Percentiles rank a stretch among this genome's conserved stretches.
Evolutionary conservation across 345 rosid genomes (phyloP).

Genomic region (Sonneratia alba): DNA sequence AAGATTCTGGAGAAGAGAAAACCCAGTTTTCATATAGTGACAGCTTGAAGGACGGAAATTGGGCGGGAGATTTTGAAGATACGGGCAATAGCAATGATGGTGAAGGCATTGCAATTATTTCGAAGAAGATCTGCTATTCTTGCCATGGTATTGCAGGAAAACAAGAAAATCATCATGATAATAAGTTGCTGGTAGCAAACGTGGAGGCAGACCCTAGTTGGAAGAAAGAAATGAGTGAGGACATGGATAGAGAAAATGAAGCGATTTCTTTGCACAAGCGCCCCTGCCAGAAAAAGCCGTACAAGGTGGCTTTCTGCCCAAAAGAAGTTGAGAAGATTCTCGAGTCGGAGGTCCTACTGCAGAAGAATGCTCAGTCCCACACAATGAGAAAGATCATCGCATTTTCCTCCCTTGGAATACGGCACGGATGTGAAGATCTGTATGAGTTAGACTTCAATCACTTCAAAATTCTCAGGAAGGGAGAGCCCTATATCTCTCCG

Average conservation of each 20-base stretch:
- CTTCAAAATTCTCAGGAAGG: constrained; percentile 40
- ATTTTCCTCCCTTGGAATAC: constrained; percentile 41
- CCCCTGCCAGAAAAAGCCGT: neutral
- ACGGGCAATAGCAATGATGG: constrained; percentile 4
- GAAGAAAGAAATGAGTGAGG: neutral
- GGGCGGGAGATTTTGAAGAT: neutral
- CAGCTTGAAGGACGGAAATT: constrained; percentile 12
- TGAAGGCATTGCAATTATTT: constrained; percentile 6
- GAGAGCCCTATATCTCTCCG: constrained; percentile 33
- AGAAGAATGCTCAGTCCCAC: constrained; percentile 45
- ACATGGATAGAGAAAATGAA: neutral
- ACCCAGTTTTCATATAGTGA: constrained; percentile 18
- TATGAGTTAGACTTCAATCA: constrained; percentile 46
- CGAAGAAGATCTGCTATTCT: neutral
- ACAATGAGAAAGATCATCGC: constrained; percentile 47
- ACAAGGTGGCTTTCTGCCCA: constrained; percentile 48
- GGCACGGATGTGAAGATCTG: constrained; percentile 52
- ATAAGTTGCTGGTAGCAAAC: neutral
- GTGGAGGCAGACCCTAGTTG: neutral
- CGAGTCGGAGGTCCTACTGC: constrained; percentile 23
- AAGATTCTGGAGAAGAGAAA: constrained; percentile 10
- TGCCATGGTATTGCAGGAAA: constrained; percentile 1
- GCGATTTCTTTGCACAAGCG: neutral
- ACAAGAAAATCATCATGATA: neutral
- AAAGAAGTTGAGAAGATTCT: constrained; percentile 39